Base-by-base conservation (phyloP, 805 yeast genomes). In the Candida nemodendra region DNA sequence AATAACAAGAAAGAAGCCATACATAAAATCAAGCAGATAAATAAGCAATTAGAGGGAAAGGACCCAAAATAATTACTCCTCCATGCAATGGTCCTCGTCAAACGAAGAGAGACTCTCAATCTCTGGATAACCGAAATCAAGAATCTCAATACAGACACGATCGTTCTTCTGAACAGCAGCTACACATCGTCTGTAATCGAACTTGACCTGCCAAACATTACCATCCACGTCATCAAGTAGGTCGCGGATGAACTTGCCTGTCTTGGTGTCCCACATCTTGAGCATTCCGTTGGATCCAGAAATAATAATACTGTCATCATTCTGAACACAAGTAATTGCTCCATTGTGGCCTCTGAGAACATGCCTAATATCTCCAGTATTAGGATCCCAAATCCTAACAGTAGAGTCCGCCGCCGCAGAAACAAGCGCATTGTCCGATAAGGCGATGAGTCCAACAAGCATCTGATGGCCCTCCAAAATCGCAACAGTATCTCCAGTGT, bases 331-430 rank as follows among this genome's bases (percentile, higher is more conserved):
- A 0, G 98, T 89, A 32, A 93, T 90, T 0, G 98, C 95, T 11
- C 80, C 77, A 18, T 80, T 75, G 60, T 89, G 91, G 22, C 96
- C 95, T 37, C 84, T 82, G 41, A 89, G 74, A 33, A 84, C 77
- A 54, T 78, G 77, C 34, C 69, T 67, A 28, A 85, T 77, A 15
- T 73, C 72, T 19, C 86, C 89, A 7, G 81, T 75, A 18, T 77
- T 77, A 2, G 96, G 93, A 56, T 93, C 84, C 99, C 99, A 93
- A 2, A 91, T 82, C 35, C 97, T 73, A 28, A 93, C 70, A 0
- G 96, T 82, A 3, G 93, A 78, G 61, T 93, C 99, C 0, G 98
- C 98, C 2, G 97, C 98, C 0, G 96, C 99, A 30, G 95, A 84
- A 2, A 91, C 95, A 9, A 93, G 68, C 32, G 78, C 80, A 24